Evolutionary conservation across 495 filamentous ascomycete species (phyloP), one percentile per base, ranked within the genome.

Genomic region (Xeromyces bisporus): DNA sequence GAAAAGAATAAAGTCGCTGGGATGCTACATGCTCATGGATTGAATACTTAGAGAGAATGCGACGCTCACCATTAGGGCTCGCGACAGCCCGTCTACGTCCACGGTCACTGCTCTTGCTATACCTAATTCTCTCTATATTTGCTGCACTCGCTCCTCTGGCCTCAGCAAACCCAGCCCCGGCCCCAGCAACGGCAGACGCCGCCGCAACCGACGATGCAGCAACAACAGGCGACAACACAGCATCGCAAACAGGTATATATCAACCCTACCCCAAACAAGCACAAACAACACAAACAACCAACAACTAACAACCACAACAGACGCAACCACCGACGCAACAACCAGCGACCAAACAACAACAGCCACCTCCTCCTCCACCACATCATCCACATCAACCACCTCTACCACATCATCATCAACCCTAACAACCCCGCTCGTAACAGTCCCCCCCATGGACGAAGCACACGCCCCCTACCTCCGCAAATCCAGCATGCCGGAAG

Each of bases 401-500:
- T 44, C 37, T 2, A 32, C 34, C 2, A 20, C 37, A 21, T 35
- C 53, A 14, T 46, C 51, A 20, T 39, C 46, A 5, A 38, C 44
- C n/a, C 40, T 44, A 20, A 46, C 41, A 10, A 30, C 28, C 37
- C 49, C 55, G n/a, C 37, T 55, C 8, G 50, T 81, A 2, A 67
- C 67, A 10, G 73, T 93, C 23, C 89, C 89, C 3, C 76, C 83
- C 7, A 93, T 80, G 1, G 62, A 70, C 7, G 67, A 75, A 50
- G 89, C 89, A 14, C n/a, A n/a, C n/a, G n/a, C n/a, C n/a, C 89
- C 91, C 16, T 97, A 82, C 49, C 93, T 97, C 85, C 81, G 91
- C 44, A 76, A 77, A 46, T 86, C 83, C n/a, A 77, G 63, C 26
- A 66, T 85, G 6, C 89, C 89, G 0, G 83, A 96, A 55, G 89